A percentile compares a stretch with the other conserved stretches of the same genome.
Evolutionary conservation across 371 early-diverging fungal genomes (phyloP).

Genomic region (Sporodiniella umbellata): DNA sequence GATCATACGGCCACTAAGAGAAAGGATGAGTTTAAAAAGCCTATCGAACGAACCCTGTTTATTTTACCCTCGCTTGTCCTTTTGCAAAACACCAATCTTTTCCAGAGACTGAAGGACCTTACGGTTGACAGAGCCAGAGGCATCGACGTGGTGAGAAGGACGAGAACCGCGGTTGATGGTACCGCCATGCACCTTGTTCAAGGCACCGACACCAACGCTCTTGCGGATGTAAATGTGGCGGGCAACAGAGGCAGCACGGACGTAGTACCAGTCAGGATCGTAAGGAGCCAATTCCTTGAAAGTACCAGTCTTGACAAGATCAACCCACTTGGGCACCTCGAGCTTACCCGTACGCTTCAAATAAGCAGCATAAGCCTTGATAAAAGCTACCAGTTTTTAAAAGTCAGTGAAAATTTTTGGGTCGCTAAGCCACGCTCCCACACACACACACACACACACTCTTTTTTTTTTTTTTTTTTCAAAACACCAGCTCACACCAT

Average conservation of each 20-base stretch:
- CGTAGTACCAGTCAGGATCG: slow-evolving; percentile 98
- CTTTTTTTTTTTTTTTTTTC: background rate
- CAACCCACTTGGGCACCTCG: slow-evolving; percentile 97
- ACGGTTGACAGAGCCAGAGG: slow-evolving; percentile 89
- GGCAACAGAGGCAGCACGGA: slow-evolving; percentile 93
- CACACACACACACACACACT: background rate
- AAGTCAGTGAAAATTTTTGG: no score
- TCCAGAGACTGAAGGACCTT: slow-evolving; percentile 95
- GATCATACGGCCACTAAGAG: slow-evolving; percentile 75
- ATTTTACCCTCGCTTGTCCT: slow-evolving; percentile 79
- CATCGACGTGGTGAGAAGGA: slow-evolving; percentile 85
- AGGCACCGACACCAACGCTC: slow-evolving; percentile 91
- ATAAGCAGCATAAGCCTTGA: slow-evolving; percentile 97
- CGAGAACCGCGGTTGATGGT: slow-evolving; percentile 87
- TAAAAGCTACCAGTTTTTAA: slow-evolving; percentile 77
- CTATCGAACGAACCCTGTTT: slow-evolving; percentile 41
- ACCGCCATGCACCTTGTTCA: slow-evolving; percentile 91
- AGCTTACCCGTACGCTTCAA: slow-evolving; percentile 97
- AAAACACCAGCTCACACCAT: no score
- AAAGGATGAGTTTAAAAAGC: background rate
- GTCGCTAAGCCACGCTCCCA: no score
- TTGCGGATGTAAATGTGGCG: slow-evolving; percentile 95
- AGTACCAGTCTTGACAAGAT: slow-evolving; percentile 96
- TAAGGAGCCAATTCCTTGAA: slow-evolving; percentile 95
- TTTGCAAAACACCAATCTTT: slow-evolving; percentile 93